These are phyloP conservation scores for Colletotrichum gloeosporioides DNA, from an alignment of 2,329 filamentous ascomycete genomes.

Conservation along the genomic window DNA sequence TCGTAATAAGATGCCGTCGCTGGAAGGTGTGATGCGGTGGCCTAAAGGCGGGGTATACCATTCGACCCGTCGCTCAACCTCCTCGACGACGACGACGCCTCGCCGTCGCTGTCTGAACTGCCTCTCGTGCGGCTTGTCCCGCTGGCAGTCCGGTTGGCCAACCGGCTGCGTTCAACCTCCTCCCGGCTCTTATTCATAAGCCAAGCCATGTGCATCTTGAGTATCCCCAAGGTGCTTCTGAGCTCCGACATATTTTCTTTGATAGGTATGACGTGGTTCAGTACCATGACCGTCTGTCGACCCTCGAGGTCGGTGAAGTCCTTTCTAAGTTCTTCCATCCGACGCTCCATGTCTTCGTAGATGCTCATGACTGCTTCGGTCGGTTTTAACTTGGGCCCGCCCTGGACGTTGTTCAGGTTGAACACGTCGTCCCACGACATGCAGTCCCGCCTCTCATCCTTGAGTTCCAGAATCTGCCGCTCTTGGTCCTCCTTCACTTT, in stretches of 20 bases:
- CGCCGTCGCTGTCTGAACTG: constrained; percentile 27
- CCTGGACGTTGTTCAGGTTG: constrained; percentile 8
- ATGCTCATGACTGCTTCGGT: constrained; percentile 25
- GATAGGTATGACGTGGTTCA: constrained; percentile 66
- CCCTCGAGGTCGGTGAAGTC: constrained; percentile 64
- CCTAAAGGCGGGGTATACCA: constrained; percentile 38
- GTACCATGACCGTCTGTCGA: constrained; percentile 64
- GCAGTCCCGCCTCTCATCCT: constrained; percentile 23
- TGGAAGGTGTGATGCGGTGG: not conserved
- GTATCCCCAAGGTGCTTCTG: constrained; percentile 60
- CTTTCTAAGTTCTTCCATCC: constrained; percentile 62
- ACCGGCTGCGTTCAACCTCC: constrained; percentile 41
- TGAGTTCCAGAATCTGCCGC: constrained; percentile 39
- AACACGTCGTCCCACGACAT: constrained; percentile 21
- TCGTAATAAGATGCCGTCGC: not conserved
- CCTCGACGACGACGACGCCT: constrained; percentile 23
- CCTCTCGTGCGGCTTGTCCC: constrained; percentile 29
- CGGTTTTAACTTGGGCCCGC: constrained; percentile 17
- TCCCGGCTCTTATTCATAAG: constrained; percentile 58
- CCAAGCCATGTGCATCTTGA: constrained; percentile 66
- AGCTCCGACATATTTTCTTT: constrained; percentile 68
- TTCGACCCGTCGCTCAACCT: constrained; percentile 36
- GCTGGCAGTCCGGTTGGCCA: constrained; percentile 24
- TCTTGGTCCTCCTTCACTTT: constrained; percentile 36
- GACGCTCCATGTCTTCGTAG: constrained; percentile 25